Evolutionary conservation across 2,329 filamentous ascomycete species (phyloP).

Genomic region (Zalaria obscura): DNA sequence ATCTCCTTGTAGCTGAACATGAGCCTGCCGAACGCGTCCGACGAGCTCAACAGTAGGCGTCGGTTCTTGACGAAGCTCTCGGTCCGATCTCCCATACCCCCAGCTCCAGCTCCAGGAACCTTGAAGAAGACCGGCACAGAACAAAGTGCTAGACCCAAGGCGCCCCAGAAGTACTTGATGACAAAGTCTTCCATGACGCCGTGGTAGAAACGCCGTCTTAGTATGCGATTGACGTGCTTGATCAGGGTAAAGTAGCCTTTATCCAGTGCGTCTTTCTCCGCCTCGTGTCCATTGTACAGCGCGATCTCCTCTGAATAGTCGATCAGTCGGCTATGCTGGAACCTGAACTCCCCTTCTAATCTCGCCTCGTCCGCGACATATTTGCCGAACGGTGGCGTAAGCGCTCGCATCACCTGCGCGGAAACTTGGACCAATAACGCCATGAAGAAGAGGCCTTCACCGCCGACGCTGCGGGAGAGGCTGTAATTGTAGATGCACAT

Average conservation of each 20-base stretch:
- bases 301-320: slow-evolving; percentile 94
- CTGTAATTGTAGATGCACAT: slow-evolving; percentile 97
- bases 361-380: slow-evolving; percentile 94
- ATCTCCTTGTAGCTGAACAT: slow-evolving; percentile 99
- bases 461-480: slow-evolving; percentile 85
- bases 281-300: slow-evolving; percentile 79
- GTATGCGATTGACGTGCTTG: slow-evolving; percentile 94
- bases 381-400: slow-evolving; percentile 93
- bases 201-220: slow-evolving; percentile 83
- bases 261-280: slow-evolving; percentile 90
- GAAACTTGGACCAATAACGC: slow-evolving; percentile 84
- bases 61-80: slow-evolving; percentile 82
- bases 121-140: slow-evolving; percentile 94
- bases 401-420: slow-evolving; percentile 78
- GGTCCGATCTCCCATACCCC: slow-evolving; percentile 28
- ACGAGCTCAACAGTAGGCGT: slow-evolving; percentile 79
- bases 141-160: slow-evolving; percentile 78
- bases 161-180: slow-evolving; percentile 99
- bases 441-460: slow-evolving; percentile 93
- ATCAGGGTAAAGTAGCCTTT: slow-evolving; percentile 98
- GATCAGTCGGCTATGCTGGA: slow-evolving; percentile 86
- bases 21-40: slow-evolving; percentile 85
- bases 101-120: slow-evolving; percentile 52
- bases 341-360: slow-evolving; percentile 89
- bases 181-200: slow-evolving; percentile 99